phyloP scores from a whole-genome alignment of 2,329 filamentous ascomycete species.

The Claviceps paspali region DNA sequence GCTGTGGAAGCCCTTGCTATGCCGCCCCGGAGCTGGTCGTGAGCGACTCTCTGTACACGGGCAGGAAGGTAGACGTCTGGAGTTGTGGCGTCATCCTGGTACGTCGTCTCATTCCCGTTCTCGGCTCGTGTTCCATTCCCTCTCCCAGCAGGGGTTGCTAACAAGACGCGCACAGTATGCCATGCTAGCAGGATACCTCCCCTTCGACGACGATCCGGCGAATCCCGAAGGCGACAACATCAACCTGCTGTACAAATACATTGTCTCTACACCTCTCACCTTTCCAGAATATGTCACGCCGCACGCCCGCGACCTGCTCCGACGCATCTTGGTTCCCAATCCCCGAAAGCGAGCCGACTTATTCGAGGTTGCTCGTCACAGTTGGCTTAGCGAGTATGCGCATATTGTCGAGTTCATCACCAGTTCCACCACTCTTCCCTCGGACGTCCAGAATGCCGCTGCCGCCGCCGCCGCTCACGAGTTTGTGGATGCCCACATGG shows the following conservation, averaged over 20 bases:
- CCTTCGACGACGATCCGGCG: slow-evolving; percentile 94
- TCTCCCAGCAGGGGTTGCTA: neutral
- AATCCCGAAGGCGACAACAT: slow-evolving; percentile 99
- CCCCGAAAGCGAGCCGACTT: slow-evolving; percentile 87
- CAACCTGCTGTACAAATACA: slow-evolving; percentile 98
- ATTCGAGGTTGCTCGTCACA: slow-evolving; percentile 94
- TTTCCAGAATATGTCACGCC: slow-evolving; percentile 99
- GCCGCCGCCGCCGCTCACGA: slow-evolving; percentile 50
- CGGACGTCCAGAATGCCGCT: slow-evolving; percentile 70
- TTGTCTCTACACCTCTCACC: slow-evolving; percentile 88
- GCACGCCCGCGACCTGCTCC: slow-evolving; percentile 80
- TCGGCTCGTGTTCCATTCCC: too few relatives aligned
- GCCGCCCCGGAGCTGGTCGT: slow-evolving; percentile 94
- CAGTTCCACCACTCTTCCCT: slow-evolving; percentile 77
- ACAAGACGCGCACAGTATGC: slow-evolving; percentile 56
- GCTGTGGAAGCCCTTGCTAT: slow-evolving; percentile 95
- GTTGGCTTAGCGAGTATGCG: slow-evolving; percentile 95
- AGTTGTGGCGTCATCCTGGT: slow-evolving; percentile 97
- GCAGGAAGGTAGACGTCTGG: slow-evolving; percentile 97
- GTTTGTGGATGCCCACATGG: slow-evolving; percentile 38
- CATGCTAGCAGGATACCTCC: slow-evolving; percentile 94
- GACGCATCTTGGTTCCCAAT: slow-evolving; percentile 88
- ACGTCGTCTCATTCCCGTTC: slow-evolving; percentile 23
- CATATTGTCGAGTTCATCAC: slow-evolving; percentile 95
- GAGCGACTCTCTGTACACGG: slow-evolving; percentile 92